phyloP scores from a whole-genome alignment of 768 basidiomycete genomes.

The Chlorophyllum brunneum region DNA sequence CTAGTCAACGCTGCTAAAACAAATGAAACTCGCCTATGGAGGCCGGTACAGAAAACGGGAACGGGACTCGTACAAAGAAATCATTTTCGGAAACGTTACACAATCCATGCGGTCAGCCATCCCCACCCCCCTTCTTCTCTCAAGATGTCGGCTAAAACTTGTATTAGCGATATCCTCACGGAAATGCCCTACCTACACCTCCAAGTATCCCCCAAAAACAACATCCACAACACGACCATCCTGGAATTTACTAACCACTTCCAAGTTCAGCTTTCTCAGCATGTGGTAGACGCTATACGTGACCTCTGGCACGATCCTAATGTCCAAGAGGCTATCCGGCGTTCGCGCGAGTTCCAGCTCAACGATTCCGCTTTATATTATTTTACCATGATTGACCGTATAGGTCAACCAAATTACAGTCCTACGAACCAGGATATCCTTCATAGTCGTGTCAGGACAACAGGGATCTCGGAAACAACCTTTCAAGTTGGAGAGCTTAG shows the following conservation, averaged over 20 bases:
- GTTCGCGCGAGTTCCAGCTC: slow-evolving; percentile 84
- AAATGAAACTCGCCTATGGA: neutral
- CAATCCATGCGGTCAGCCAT: neutral
- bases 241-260: neutral
- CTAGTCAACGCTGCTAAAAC: neutral
- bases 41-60: neutral
- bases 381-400: slow-evolving; percentile 80
- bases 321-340: slow-evolving; percentile 68
- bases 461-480: slow-evolving; percentile 89
- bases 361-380: slow-evolving; percentile 94
- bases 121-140: no score
- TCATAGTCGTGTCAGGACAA: slow-evolving; percentile 85
- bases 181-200: neutral
- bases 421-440: slow-evolving; percentile 91
- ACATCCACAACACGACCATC: neutral
- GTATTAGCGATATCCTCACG: neutral
- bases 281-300: neutral
- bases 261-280: neutral
- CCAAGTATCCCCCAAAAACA: neutral
- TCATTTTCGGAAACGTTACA: neutral
- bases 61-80: neutral
- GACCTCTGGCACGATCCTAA: slow-evolving; percentile 38
- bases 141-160: neutral
- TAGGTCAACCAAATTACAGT: slow-evolving; percentile 64
- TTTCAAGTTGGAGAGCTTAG: slow-evolving; percentile 87